Evolutionary conservation across 179 eudicot species (phyloP).

Genomic region (Silene noctiflora): DNA sequence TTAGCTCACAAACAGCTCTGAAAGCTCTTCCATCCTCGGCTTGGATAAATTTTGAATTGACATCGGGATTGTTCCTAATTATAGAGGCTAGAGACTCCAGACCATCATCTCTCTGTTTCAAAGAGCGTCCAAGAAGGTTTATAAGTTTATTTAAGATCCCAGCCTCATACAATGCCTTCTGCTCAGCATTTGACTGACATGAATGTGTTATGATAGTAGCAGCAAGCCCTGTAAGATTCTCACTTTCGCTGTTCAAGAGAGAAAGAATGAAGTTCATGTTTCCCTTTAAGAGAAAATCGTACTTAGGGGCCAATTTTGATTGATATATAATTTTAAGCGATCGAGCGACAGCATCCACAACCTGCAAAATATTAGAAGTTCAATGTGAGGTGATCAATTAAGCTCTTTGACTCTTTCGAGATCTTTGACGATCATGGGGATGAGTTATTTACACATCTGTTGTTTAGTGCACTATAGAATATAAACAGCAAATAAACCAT

Average conservation of each 20-base stretch:
- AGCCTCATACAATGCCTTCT: slow-evolving; percentile 68
- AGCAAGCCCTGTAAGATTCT: slow-evolving; percentile 89
- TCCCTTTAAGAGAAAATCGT: slow-evolving; percentile 57
- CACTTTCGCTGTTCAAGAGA: slow-evolving; percentile 68
- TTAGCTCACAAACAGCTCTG: slow-evolving; percentile 57
- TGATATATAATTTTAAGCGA: slow-evolving; percentile 89
- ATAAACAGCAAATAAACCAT: not conserved
- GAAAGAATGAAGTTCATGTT: slow-evolving; percentile 68
- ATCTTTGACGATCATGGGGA: not conserved
- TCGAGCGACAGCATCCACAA: slow-evolving; percentile 91
- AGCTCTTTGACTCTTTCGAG: not conserved
- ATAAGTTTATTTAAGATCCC: slow-evolving; percentile 72
- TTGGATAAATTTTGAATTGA: slow-evolving; percentile 52
- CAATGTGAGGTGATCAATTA: no score
- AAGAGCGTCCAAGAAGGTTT: slow-evolving; percentile 68
- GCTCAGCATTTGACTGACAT: slow-evolving; percentile 68
- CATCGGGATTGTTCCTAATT: slow-evolving; percentile 59
- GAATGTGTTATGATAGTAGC: slow-evolving; percentile 89
- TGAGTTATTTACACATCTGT: not conserved
- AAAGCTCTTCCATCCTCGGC: slow-evolving; percentile 63
- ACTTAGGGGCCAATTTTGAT: slow-evolving; percentile 84
- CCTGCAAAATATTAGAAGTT: slow-evolving; percentile 41
- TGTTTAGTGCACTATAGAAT: not conserved
- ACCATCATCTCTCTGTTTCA: slow-evolving; percentile 84
- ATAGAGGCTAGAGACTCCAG: slow-evolving; percentile 76